Conservation (phyloP, 2,329 filamentous ascomycete genomes). For the Pezicula radicicola region DNA sequence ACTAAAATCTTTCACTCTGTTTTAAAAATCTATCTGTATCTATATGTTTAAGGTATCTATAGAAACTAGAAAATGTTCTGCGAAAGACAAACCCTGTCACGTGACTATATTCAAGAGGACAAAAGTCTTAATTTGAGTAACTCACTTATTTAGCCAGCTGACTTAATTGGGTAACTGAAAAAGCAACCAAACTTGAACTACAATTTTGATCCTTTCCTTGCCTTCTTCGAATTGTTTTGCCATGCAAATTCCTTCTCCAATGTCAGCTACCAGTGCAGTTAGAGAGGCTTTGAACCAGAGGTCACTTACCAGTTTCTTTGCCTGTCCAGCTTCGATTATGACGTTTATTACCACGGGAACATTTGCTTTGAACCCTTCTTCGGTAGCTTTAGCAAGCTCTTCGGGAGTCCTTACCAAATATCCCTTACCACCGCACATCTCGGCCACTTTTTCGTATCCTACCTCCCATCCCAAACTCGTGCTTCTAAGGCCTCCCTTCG, state of each 20-base stretch:
- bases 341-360: constrained; percentile 52
- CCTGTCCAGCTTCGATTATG: constrained; percentile 48
- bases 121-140: too few species aligned
- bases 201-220: constrained; percentile 17
- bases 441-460: constrained; percentile 50
- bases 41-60: too few species aligned
- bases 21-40: too few species aligned
- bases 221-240: constrained; percentile 27
- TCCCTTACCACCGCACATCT: constrained; percentile 51
- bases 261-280: constrained; percentile 1
- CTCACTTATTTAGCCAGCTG: not conserved
- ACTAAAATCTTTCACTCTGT: too few species aligned
- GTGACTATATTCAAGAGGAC: too few species aligned
- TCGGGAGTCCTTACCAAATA: constrained; percentile 48
- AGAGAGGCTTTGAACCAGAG: not conserved
- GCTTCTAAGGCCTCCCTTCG: constrained; percentile 38
- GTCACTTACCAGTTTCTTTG: constrained; percentile 33
- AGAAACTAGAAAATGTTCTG: too few species aligned
- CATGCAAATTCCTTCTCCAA: constrained; percentile 25
- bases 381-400: constrained; percentile 47
- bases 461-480: constrained; percentile 52
- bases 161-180: not conserved
- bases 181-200: not conserved
- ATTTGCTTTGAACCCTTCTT: constrained; percentile 43
- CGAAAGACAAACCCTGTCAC: too few species aligned